Conservation (phyloP, 345 rosid genomes). For the Limnanthes douglasii region DNA sequence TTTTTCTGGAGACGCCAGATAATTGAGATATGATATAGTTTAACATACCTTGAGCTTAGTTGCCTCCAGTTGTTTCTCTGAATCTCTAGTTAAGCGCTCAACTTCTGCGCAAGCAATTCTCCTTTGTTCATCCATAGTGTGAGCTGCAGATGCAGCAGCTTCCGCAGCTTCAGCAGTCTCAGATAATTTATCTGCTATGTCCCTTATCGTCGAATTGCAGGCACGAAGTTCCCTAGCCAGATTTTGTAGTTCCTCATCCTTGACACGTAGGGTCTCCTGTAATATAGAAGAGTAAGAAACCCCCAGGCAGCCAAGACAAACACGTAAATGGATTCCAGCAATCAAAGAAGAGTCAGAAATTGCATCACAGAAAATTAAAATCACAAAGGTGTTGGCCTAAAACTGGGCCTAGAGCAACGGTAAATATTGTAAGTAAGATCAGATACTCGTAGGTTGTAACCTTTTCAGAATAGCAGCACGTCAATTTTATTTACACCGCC, state of each 20-base stretch:
- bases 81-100: constrained; percentile 50
- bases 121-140: constrained; percentile 85
- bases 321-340: constrained; percentile 4
- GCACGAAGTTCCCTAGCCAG: constrained; percentile 83
- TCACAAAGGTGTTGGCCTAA: not conserved
- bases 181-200: constrained; percentile 74
- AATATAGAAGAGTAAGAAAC: constrained; percentile 4
- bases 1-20: not conserved
- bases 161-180: constrained; percentile 99
- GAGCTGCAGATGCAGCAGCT: constrained; percentile 93
- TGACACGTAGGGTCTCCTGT: constrained; percentile 89
- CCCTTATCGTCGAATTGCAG: constrained; percentile 79
- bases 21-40: constrained; percentile 4
- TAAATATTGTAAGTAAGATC: no score
- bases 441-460: no score
- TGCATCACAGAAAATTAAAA: no score
- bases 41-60: constrained; percentile 40
- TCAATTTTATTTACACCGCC: no score
- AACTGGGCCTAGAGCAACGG: not conserved
- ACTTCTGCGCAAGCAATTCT: constrained; percentile 61
- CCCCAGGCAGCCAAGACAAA: constrained; percentile 1
- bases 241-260: constrained; percentile 93
- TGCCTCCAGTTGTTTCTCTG: constrained; percentile 42
- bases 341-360: not conserved
- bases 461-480: no score